Evolutionary conservation across 1,139 yeast genomes (phyloP).

Genomic region (Lodderomyces margitis): DNA sequence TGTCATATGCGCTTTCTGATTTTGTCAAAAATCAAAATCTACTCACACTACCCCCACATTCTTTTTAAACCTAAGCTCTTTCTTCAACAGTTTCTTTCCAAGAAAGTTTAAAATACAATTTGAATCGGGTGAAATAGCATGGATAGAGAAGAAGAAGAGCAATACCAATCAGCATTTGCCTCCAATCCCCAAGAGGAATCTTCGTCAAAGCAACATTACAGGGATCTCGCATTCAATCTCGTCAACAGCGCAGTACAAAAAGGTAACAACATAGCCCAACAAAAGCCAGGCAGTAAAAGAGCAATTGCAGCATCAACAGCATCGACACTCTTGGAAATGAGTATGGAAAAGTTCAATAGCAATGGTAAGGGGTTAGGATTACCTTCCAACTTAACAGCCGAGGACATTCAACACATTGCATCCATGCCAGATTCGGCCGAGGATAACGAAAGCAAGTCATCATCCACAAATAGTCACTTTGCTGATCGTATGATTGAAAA

Average conservation of each 20-base stretch:
- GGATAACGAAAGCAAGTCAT: conserved; percentile 12
- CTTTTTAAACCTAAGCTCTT: background rate
- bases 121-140: background rate
- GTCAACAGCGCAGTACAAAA: conserved; percentile 17
- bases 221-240: conserved; percentile 13
- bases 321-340: conserved; percentile 54
- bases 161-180: conserved; percentile 1
- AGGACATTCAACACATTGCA: conserved; percentile 20
- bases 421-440: conserved; percentile 27
- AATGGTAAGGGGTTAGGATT: conserved; percentile 12
- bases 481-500: conserved; percentile 57
- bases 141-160: conserved; percentile 2
- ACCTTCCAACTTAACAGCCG: conserved; percentile 14
- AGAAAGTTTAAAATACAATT: background rate
- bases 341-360: conserved; percentile 36
- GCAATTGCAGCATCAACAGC: conserved; percentile 60
- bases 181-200: conserved; percentile 6
- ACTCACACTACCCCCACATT: background rate
- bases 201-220: conserved; percentile 8
- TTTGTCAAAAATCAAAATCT: no score
- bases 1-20: conserved; percentile 1
- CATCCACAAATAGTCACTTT: conserved; percentile 38
- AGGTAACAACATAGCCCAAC: conserved; percentile 26
- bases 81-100: background rate
- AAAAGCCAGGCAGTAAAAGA: conserved; percentile 36